Conservation (phyloP, 805 yeast genomes). For the Candida koratica region DNA sequence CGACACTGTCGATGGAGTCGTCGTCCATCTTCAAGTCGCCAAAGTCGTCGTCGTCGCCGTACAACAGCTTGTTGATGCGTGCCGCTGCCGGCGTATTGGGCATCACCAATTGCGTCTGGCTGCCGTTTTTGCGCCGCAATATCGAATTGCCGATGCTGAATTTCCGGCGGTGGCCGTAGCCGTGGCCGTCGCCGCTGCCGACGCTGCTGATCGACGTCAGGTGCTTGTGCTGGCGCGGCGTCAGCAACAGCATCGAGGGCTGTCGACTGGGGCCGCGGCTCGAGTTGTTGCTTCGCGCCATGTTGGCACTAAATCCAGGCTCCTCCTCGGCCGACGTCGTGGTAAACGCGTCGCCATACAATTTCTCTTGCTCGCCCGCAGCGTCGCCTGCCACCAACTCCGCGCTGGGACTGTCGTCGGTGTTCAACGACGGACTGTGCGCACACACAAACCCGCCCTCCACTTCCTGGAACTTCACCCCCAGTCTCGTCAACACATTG, state of each 20-base stretch:
- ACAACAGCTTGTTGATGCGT: constrained; percentile 26
- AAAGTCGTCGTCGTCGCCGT: constrained; percentile 29
- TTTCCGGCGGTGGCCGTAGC: constrained; percentile 57
- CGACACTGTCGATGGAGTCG: constrained; percentile 57
- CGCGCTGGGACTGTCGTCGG: constrained; percentile 17
- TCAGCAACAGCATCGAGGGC: constrained; percentile 33
- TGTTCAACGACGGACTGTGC: constrained; percentile 51
- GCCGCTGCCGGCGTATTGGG: constrained; percentile 58
- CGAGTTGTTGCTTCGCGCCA: constrained; percentile 2
- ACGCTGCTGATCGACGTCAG: constrained; percentile 30
- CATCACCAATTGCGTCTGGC: constrained; percentile 35
- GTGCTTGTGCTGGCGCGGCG: constrained; percentile 33
- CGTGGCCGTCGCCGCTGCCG: constrained; percentile 19
- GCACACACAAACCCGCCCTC: constrained; percentile 91
- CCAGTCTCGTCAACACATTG: constrained; percentile 66
- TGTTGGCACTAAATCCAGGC: constrained; percentile 15
- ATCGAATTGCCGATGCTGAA: constrained; percentile 60
- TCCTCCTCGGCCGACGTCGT: constrained; percentile 21
- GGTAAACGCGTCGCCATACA: constrained; percentile 41
- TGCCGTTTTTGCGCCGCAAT: constrained; percentile 47
- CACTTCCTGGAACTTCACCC: constrained; percentile 81
- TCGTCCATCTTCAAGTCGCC: constrained; percentile 29
- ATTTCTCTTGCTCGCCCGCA: constrained; percentile 32
- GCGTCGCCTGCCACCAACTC: constrained; percentile 15
- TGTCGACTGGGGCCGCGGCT: constrained; percentile 30